A percentile compares a stretch with the other conserved stretches of the same genome.
These are phyloP conservation scores for Marchantia paleacea DNA, from an alignment of 225 moss, liverwort and hornwort species.

Conservation along the genomic window DNA sequence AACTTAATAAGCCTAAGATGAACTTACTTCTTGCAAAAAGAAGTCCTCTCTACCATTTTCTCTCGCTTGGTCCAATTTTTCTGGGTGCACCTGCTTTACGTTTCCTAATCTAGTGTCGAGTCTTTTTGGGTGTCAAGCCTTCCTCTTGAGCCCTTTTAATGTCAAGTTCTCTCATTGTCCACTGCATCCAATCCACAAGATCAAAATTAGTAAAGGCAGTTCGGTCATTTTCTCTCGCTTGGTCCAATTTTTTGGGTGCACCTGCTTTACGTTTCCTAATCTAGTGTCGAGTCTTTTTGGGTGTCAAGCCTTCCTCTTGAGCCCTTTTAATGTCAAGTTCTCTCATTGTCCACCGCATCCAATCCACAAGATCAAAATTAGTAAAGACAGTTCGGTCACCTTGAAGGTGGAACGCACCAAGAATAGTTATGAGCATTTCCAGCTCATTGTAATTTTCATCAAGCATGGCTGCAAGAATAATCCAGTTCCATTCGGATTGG, in stretches of 20 bases:
- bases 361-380: not conserved
- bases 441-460: not conserved
- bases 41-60: no score
- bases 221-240: no score
- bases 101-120: conserved; percentile 11
- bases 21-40: no score
- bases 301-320: conserved; percentile 31
- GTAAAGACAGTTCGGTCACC: not conserved
- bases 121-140: conserved; percentile 26
- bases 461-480: no score
- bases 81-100: no score
- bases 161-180: conserved; percentile 88
- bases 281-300: conserved; percentile 33
- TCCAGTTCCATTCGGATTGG: not conserved
- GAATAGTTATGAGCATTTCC: not conserved
- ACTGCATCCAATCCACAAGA: conserved; percentile 38
- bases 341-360: conserved; percentile 82
- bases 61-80: no score
- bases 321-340: conserved; percentile 63
- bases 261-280: no score
- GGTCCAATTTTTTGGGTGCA: no score
- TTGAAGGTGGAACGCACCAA: not conserved
- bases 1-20: no score
- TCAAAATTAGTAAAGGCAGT: not conserved
- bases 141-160: conserved; percentile 51